phyloP scores from a whole-genome alignment of 139 green algal genomes.

The Choricystis sp. region DNA sequence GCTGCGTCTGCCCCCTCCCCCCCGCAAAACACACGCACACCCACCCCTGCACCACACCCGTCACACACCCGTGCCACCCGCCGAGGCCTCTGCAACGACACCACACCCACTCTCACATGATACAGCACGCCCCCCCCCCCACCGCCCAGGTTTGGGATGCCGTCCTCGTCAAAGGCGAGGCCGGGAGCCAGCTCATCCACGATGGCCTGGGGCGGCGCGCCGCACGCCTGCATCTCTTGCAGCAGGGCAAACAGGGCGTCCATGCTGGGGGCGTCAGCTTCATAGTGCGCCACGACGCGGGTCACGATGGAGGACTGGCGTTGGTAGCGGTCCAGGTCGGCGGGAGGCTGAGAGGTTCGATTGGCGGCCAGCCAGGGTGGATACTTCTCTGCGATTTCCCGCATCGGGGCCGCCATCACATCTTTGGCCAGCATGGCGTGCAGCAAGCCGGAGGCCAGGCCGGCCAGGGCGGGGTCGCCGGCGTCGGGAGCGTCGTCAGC shows the following conservation, averaged over 20 bases:
- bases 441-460: neutral
- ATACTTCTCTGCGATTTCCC: constrained; percentile 66
- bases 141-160: neutral
- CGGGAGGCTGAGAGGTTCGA: constrained; percentile 14
- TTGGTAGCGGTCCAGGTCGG: constrained; percentile 39
- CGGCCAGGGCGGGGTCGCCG: neutral
- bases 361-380: constrained; percentile 55
- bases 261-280: constrained; percentile 20
- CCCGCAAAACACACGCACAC: too few relatives aligned
- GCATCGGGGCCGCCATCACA: neutral
- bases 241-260: neutral
- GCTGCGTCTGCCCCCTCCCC: too few relatives aligned
- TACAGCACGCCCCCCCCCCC: too few relatives aligned
- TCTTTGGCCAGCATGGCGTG: neutral
- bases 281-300: constrained; percentile 49
- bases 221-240: constrained; percentile 62
- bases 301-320: constrained; percentile 46
- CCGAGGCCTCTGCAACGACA: too few relatives aligned
- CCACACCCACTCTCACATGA: too few relatives aligned
- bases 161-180: constrained; percentile 1
- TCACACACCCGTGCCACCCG: neutral
- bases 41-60: neutral
- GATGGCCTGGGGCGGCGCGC: constrained; percentile 62
- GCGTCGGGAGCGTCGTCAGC: neutral
- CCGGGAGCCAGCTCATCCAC: constrained; percentile 55